Evolutionary conservation across 2,329 filamentous ascomycete genomes (phyloP), one percentile per base, ranked within the genome.

Genomic region (Ascochyta koolunga): DNA sequence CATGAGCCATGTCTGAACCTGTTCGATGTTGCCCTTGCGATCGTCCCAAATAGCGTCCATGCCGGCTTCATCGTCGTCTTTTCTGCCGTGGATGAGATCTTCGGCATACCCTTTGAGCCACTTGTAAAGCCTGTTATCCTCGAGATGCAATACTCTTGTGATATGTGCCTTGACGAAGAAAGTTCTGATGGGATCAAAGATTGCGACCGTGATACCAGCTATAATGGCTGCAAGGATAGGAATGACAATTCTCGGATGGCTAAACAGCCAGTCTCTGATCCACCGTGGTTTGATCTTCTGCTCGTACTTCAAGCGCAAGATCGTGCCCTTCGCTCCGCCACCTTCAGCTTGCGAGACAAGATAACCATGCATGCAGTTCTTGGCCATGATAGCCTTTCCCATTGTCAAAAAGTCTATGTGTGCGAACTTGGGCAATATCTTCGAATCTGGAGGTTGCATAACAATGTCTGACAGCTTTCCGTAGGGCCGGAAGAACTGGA

Each of bases 111-210:
- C 83, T 69, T 89, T 89, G 69, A 97, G 84, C 93, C 92, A 96
- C 56, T 87, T 85, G 74, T 91, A 90, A 15, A 93, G 67, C 40
- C 78, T 82, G 67, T 87, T 93, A 57, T 95, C 87, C 38, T 86
- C 86, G 27, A 95, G 79, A 52, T 89, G 85, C 56, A 95, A 86
- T 0, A 87, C 86, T 40, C 88, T 84, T 27, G 92, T 91, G 44
- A 99, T 87, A 70, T 96, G 92, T 4, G 89, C 83, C 68, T 91
- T 91, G 76, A 98, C 90, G 67, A 96, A 97, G 70, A 96, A 95
- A 0, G 92, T 93, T 38, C 95, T 86, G 53, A 99, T 93, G 0
- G 95, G 95, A 65, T 99, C 95, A 67, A 99, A 98, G 7, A 98
- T 82, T 1, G 90, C 86, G 18, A 97, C 91, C 0, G 93, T 96